Percentiles rank a stretch among this genome's conserved stretches.
phyloP scores from a whole-genome alignment of 2,329 filamentous ascomycete species.

The Aaosphaeria arxii region DNA sequence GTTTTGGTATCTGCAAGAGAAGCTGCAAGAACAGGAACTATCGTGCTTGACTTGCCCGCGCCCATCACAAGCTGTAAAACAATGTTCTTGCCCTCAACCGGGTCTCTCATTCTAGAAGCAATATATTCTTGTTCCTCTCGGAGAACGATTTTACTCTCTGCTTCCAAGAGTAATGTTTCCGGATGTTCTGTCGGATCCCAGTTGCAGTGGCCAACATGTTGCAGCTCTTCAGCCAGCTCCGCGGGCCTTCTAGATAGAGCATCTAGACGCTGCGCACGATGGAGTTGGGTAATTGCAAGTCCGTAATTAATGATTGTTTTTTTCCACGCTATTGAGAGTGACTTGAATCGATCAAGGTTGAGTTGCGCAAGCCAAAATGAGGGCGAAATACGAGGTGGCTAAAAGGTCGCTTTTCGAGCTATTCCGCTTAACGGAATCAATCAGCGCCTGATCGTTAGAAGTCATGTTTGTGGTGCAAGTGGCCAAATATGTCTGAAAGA shows the following conservation, averaged over 20 bases:
- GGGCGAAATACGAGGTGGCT: constrained; percentile 15
- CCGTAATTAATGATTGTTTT: constrained; percentile 19
- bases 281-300: constrained; percentile 21
- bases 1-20: constrained; percentile 48
- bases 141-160: constrained; percentile 62
- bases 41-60: constrained; percentile 29
- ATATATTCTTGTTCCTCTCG: constrained; percentile 59
- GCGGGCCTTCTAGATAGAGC: constrained; percentile 7
- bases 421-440: no score
- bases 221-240: constrained; percentile 33
- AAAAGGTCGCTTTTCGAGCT: no score
- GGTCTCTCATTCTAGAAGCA: constrained; percentile 53
- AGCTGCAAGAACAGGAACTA: constrained; percentile 27
- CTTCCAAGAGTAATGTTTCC: constrained; percentile 62
- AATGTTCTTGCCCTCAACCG: constrained; percentile 15
- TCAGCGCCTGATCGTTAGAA: no score
- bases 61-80: constrained; percentile 37
- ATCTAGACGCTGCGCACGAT: constrained; percentile 26
- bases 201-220: constrained; percentile 53
- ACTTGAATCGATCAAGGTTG: constrained; percentile 11
- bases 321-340: constrained; percentile 20
- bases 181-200: constrained; percentile 55
- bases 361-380: constrained; percentile 24
- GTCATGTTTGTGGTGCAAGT: no score
- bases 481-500: no score